These are phyloP conservation scores for Penicillium samsonianum DNA, from an alignment of 495 filamentous ascomycete genomes.

Conservation along the genomic window DNA sequence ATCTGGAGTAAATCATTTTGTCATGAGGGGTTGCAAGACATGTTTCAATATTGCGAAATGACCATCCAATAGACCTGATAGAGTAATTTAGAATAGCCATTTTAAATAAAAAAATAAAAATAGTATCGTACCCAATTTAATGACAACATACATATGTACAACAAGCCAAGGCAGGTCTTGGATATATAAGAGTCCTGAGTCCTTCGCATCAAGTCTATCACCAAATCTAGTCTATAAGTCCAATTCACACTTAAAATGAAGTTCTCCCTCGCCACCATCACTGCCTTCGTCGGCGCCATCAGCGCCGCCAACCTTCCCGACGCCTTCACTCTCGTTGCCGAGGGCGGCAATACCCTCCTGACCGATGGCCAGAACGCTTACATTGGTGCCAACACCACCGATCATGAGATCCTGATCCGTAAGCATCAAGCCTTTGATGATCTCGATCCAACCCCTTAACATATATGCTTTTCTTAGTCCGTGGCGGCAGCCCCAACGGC, in stretches of 20 bases:
- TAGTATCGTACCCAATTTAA: slow-evolving; percentile 7
- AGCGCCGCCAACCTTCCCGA: slow-evolving; percentile 31
- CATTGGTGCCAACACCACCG: slow-evolving; percentile 27
- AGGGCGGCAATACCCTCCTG: slow-evolving; percentile 33
- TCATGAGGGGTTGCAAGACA: slow-evolving; percentile 16
- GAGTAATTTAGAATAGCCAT: background rate
- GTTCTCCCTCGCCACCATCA: slow-evolving; percentile 32
- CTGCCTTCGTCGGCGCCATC: slow-evolving; percentile 29
- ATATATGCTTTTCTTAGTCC: slow-evolving; percentile 7
- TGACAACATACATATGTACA: too few relatives aligned
- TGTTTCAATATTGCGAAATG: slow-evolving; percentile 17
- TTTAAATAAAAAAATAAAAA: slow-evolving; percentile 7
- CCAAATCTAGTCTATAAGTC: background rate
- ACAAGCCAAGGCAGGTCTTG: too few relatives aligned
- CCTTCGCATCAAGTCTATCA: background rate
- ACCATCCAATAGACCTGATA: slow-evolving; percentile 10
- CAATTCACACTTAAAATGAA: slow-evolving; percentile 28
- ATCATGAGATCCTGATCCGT: slow-evolving; percentile 32
- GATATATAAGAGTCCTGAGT: background rate
- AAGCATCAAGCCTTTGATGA: slow-evolving; percentile 4
- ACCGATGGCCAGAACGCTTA: slow-evolving; percentile 34
- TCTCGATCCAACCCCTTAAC: slow-evolving; percentile 4
- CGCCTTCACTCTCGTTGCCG: slow-evolving; percentile 37
- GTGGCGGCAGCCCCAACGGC: slow-evolving; percentile 20
- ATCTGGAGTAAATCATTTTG: background rate